These are phyloP conservation scores for Helicocarpus griseus DNA, from an alignment of 2,329 filamentous ascomycete species.

Conservation along the genomic window DNA sequence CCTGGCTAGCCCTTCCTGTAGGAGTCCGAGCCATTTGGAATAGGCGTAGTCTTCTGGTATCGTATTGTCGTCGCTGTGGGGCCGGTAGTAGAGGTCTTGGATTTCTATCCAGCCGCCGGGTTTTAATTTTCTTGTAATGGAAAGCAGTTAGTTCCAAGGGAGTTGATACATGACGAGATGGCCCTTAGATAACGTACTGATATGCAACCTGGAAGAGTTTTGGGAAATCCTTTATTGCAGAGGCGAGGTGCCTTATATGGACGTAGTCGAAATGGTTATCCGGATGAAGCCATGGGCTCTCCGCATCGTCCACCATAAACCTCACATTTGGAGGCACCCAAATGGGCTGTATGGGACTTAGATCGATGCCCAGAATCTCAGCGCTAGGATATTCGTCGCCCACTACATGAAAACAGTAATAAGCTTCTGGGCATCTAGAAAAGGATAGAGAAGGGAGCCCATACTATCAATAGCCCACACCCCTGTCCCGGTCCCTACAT, in stretches of 20 bases:
- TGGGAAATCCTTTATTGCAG: slow-evolving; percentile 1
- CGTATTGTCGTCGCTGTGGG: slow-evolving; percentile 14
- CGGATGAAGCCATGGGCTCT: slow-evolving; percentile 41
- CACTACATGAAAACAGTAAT: neutral
- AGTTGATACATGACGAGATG: neutral
- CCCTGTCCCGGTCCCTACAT: slow-evolving; percentile 43
- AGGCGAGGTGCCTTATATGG: slow-evolving; percentile 3
- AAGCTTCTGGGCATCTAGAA: no score
- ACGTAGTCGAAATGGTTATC: slow-evolving; percentile 31
- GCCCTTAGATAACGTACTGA: slow-evolving; percentile 9
- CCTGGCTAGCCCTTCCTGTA: slow-evolving; percentile 10
- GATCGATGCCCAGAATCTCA: slow-evolving; percentile 33
- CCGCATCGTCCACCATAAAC: slow-evolving; percentile 12
- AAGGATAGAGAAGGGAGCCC: no score
- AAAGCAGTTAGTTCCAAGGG: neutral
- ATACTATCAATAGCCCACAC: slow-evolving; percentile 46
- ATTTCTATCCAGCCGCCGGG: slow-evolving; percentile 25
- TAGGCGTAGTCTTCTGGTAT: slow-evolving; percentile 12
- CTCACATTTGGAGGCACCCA: slow-evolving; percentile 18
- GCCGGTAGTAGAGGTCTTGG: slow-evolving; percentile 16
- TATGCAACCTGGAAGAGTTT: slow-evolving; percentile 14
- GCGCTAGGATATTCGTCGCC: slow-evolving; percentile 23
- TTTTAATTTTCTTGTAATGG: slow-evolving; percentile 15
- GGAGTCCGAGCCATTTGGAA: slow-evolving; percentile 10
- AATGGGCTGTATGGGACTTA: slow-evolving; percentile 36